Evolutionary conservation across 2,329 filamentous ascomycete genomes (phyloP), one percentile per base, ranked within the genome.

Genomic region (Pseudogymnoascus sp.): DNA sequence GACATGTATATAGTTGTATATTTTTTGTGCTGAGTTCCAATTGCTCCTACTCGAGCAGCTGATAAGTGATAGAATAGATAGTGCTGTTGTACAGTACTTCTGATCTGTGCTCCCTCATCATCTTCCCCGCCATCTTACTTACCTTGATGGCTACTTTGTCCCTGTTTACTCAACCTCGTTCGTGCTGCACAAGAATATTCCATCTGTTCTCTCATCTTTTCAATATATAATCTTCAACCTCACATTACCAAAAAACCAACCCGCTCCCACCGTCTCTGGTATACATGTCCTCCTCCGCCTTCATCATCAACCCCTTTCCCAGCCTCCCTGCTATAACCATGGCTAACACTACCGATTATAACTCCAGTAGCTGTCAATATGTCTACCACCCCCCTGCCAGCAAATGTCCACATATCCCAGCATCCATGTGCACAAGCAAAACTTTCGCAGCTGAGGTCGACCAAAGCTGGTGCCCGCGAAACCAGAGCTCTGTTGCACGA

Each of bases 351-450:
- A 2, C 9, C 18, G n/a, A n/a, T 30, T 50, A 50, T 30, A 7
- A 11, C 2, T 33, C 4, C n/a, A 53, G n/a, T 53, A 6, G 47
- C 12, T 53, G 15, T 9, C 47, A 53, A 53, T 33, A 58, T 58
- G 57, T 37, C 57, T 18, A 58, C 67, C 60, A 68, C 60, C 53
- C 71, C 74, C 60, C 74, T 86, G 43, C 82, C 82, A 8, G 65
- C 80, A 67, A 86, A 87, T 70, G 83, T 87, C 64, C 90, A 94
- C 76, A 78, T 96, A 72, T 96, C 91, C 38, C 78, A 78, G 14
- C 93, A 97, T 74, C 93, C 93, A 36, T 96, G 90, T 75, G 81
- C 97, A 41, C 80, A 82, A 68, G 90, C 89, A 68, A 97, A 97
- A 80, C 85, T 97, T 69, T 92, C 89, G 67, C 90, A 94, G 76